Evolutionary conservation across 2,329 filamentous ascomycete genomes (phyloP), one percentile per base, ranked within the genome.

Genomic region (Trichoderma sp.): DNA sequence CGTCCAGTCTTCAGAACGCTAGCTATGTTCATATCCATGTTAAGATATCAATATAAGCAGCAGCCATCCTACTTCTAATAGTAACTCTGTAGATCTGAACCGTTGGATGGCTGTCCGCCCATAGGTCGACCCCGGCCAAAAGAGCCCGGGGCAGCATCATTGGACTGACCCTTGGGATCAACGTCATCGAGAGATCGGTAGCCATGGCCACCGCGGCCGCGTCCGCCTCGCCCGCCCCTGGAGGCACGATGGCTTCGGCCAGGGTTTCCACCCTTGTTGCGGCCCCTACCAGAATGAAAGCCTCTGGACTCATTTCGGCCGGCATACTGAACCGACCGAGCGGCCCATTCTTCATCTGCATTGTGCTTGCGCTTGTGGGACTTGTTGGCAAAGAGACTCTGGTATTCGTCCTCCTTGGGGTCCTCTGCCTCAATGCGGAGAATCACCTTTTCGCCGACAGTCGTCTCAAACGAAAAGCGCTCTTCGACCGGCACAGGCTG

Each of bases 371-470:
- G 88, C 76, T 91, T 91, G 71, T 86, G 82, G 43, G 83, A 81
- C 77, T 87, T 91, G 77, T 88, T 90, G 36, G 86, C 84, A 74
- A 89, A 89, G 20, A 88, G 82, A 76, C 86, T 88, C 75, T 92
- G 89, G 77, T 89, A 90, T 73, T 89, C 87, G 73, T 88, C 88
- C 76, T 92, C 90, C 28, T 82, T 81, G 3, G 84, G 82, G 65
- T 90, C 83, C 74, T 95, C 93, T 67, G 90, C 85, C 79, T 97
- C 94, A 61, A 98, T 91, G 2, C 92, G 88, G 66, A 98, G 82
- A 74, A 96, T 86, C 17, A 93, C 89, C 83, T 97, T 97, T 82
- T 98, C 95, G 20, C 92, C 92, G 1, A 98, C 93, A 0, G 89
- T 90, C 1, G 92, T 94, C 74, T 97, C 93, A 76, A 98, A 94